Conservation (phyloP, 2,329 filamentous ascomycete species). For the Pseudogymnoascus sp. region DNA sequence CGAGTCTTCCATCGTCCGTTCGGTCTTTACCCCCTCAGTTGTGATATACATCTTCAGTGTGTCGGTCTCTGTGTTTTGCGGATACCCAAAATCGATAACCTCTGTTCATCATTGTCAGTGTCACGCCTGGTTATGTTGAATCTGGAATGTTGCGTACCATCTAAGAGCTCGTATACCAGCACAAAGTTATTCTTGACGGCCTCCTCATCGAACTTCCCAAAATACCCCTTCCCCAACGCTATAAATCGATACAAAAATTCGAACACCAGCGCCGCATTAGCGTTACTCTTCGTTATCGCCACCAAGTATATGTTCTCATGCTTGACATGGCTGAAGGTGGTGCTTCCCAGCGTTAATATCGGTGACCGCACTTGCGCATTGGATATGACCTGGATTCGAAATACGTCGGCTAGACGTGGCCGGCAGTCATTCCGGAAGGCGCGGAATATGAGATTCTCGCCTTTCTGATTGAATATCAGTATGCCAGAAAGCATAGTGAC, state of each 20-base stretch:
- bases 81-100: conserved; percentile 98
- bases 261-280: conserved; percentile 95
- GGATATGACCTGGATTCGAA: conserved; percentile 98
- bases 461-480: conserved; percentile 98
- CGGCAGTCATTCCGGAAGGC: conserved; percentile 98
- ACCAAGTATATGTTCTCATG: conserved; percentile 99
- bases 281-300: conserved; percentile 97
- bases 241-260: conserved; percentile 95
- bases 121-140: neutral
- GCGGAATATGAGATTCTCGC: conserved; percentile 98
- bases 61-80: conserved; percentile 97
- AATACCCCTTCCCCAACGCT: conserved; percentile 86
- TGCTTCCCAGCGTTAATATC: conserved; percentile 93
- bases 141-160: conserved; percentile 50
- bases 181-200: conserved; percentile 99
- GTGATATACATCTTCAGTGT: conserved; percentile 99
- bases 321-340: conserved; percentile 98
- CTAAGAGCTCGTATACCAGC: conserved; percentile 91
- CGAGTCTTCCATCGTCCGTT: conserved; percentile 78
- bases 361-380: conserved; percentile 96
- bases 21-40: conserved; percentile 95
- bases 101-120: conserved; percentile 44
- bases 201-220: conserved; percentile 98
- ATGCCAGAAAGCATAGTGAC: conserved; percentile 87
- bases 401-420: conserved; percentile 94